Base-by-base conservation (phyloP, 148 eudicot species). In the Tetragonia tetragonoides region DNA sequence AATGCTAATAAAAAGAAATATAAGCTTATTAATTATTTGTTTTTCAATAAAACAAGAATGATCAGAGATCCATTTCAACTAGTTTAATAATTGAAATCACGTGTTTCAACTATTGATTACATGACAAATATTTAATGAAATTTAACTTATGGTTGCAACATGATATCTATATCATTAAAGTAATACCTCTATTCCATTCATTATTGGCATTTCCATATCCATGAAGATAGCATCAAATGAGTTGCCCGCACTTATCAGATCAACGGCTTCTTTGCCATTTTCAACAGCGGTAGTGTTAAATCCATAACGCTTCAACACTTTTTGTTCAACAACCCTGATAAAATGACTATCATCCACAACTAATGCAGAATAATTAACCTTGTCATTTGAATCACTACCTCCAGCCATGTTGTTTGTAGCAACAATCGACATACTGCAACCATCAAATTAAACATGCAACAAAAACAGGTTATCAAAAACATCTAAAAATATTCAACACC, bases 171-270 rank as follows among this genome's bases (percentile, higher is more conserved):
- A 60, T 6, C 7, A 15, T n/a, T 3, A 16, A 23, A 12, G 0
- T 21, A 54, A 4, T 81, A 81, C 83, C 83, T 81, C 59, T 40
- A 81, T 81, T 10, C 83, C 83, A 54, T 81, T 42, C 83, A 76
- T 76, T 0, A 71, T 12, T 42, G 83, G 83, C 80, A 81, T 81
- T 76, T 81, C 73, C 83, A 81, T 71, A 24, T 81, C 83, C 83
- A 81, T 81, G 38, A 81, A 23, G 54, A 81, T 66, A 61, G 70
- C 51, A 53, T 81, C 83, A 64, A 77, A 81, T 17, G 72, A 49
- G 18, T 76, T 76, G 0, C 83, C 83, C 6, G 11, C 60, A 64
- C 1, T 53, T 54, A 75, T 75, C 24, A 62, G 56, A 8, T 81
- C 70, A 14, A 81, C 76, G 20, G 83, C 83, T 49, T 81, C 66